A percentile compares a stretch with the other conserved stretches of the same genome.
phyloP scores from a whole-genome alignment of 148 eudicot genomes.

The Nepenthes gracilis region DNA sequence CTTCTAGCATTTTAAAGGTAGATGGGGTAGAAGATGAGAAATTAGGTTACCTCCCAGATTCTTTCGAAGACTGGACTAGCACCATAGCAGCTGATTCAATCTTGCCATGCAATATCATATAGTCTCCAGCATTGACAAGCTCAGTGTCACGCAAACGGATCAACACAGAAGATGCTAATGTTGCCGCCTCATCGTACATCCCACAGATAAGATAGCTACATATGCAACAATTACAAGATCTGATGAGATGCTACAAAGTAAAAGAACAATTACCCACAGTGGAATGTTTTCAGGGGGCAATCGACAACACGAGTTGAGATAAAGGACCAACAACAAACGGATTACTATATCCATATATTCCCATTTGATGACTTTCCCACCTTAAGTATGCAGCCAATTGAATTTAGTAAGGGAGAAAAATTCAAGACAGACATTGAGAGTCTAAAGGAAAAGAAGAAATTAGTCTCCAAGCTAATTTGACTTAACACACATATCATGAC shows the following conservation, averaged over 20 bases:
- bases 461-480: too few species aligned
- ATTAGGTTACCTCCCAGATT: slow-evolving; percentile 32
- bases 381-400: too few species aligned
- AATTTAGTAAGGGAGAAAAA: too few species aligned
- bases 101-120: slow-evolving; percentile 37
- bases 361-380: too few species aligned
- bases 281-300: too few species aligned
- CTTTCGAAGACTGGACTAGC: slow-evolving; percentile 62
- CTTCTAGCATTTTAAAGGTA: background rate
- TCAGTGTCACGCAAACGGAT: slow-evolving; percentile 20
- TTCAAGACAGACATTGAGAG: too few species aligned
- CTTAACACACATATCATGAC: too few species aligned
- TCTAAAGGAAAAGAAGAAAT: too few species aligned
- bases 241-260: background rate
- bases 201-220: slow-evolving; percentile 71
- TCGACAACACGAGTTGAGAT: too few species aligned
- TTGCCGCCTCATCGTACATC: slow-evolving; percentile 61
- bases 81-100: slow-evolving; percentile 80
- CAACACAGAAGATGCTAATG: slow-evolving; percentile 45
- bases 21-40: background rate
- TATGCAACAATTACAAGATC: slow-evolving; percentile 2
- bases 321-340: too few species aligned
- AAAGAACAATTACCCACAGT: background rate
- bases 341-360: too few species aligned
- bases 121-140: slow-evolving; percentile 4